These are phyloP conservation scores for Aethionema arabicum DNA, from an alignment of 345 rosid genomes.

Conservation along the genomic window DNA sequence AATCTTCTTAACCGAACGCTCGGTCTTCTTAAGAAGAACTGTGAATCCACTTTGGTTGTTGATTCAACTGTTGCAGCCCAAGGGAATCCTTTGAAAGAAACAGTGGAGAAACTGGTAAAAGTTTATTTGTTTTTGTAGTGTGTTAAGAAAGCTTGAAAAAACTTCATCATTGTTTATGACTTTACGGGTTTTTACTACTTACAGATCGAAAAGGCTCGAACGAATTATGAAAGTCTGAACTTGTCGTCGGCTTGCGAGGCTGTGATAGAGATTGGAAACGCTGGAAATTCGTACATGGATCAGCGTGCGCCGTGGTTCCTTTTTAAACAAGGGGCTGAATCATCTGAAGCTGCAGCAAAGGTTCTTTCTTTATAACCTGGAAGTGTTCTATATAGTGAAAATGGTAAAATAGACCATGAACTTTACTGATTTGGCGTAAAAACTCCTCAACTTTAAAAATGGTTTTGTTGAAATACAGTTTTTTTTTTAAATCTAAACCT, in stretches of 20 bases:
- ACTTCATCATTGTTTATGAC: background rate
- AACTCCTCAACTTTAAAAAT: no score
- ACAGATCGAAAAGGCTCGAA: slow-evolving; percentile 66
- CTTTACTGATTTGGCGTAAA: no score
- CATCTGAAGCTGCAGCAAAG: slow-evolving; percentile 89
- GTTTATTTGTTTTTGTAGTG: background rate
- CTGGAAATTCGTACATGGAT: slow-evolving; percentile 83
- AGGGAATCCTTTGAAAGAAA: slow-evolving; percentile 60
- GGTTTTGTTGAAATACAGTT: no score
- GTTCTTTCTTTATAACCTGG: slow-evolving; percentile 31
- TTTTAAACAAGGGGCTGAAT: slow-evolving; percentile 82
- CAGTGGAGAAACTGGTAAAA: slow-evolving; percentile 68
- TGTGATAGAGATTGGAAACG: slow-evolving; percentile 80
- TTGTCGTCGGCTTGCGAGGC: slow-evolving; percentile 85
- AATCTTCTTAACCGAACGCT: slow-evolving; percentile 94
- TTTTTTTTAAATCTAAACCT: no score
- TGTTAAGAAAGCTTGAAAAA: background rate
- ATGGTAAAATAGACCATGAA: no score
- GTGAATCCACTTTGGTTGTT: slow-evolving; percentile 68
- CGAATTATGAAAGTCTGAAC: slow-evolving; percentile 63
- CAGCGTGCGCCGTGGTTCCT: slow-evolving; percentile 84
- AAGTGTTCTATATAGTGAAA: background rate
- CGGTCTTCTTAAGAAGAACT: slow-evolving; percentile 86
- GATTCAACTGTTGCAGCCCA: slow-evolving; percentile 74
- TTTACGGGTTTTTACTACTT: slow-evolving; percentile 10